Conservation (phyloP, 2,329 filamentous ascomycete species). For the Colletotrichum tabaci region DNA sequence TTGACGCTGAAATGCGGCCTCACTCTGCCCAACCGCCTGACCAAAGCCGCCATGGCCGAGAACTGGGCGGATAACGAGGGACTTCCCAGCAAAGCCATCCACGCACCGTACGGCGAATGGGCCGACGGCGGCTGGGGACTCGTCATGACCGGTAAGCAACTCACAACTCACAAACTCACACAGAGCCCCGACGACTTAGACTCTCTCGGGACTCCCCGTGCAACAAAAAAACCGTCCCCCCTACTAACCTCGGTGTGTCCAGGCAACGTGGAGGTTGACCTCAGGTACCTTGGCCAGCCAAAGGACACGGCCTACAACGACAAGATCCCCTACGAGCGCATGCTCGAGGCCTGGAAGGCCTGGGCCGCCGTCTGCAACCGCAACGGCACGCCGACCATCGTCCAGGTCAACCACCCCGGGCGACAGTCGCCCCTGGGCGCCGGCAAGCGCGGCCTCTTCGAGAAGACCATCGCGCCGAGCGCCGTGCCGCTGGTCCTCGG, state of each 20-base stretch:
- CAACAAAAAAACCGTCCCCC: too few relatives aligned
- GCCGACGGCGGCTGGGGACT: constrained; percentile 67
- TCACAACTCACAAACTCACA: not conserved
- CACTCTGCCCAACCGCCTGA: constrained; percentile 68
- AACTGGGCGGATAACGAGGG: constrained; percentile 56
- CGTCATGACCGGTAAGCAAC: constrained; percentile 59
- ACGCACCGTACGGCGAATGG: constrained; percentile 67
- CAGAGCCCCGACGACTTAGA: too few relatives aligned
- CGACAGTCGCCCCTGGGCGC: constrained; percentile 59
- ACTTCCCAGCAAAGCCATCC: constrained; percentile 59
- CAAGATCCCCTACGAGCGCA: constrained; percentile 46
- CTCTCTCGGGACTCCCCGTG: too few relatives aligned
- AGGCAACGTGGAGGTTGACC: constrained; percentile 63
- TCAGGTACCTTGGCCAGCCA: constrained; percentile 53
- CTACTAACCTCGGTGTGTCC: not conserved
- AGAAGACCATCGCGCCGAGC: constrained; percentile 60
- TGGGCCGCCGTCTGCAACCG: constrained; percentile 53
- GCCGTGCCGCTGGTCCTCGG: constrained; percentile 61
- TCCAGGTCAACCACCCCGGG: constrained; percentile 65
- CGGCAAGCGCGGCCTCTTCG: constrained; percentile 53
- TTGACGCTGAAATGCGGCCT: constrained; percentile 70
- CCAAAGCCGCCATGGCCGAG: constrained; percentile 67
- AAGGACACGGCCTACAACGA: constrained; percentile 54
- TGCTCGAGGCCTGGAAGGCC: constrained; percentile 55
- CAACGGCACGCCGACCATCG: constrained; percentile 55